Conservation (phyloP, 2,329 filamentous ascomycete genomes). For the Arachnomyces sp. region DNA sequence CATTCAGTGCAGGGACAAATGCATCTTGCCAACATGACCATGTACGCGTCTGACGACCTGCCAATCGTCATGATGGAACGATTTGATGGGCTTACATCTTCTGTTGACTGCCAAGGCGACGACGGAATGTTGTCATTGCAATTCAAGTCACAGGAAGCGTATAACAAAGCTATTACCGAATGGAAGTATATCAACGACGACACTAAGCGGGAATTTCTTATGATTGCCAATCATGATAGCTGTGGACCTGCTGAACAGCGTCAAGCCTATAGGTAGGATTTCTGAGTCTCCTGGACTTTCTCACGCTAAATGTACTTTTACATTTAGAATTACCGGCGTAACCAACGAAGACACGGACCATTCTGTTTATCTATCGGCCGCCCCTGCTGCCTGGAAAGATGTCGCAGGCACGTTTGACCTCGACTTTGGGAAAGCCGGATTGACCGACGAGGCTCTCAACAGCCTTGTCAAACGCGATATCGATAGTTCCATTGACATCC, state of each 20-base stretch:
- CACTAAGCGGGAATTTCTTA: conserved; percentile 17
- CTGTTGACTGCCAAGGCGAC: conserved; percentile 8
- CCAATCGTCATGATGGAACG: conserved; percentile 9
- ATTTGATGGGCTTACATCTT: conserved; percentile 7
- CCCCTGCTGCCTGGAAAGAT: conserved; percentile 10
- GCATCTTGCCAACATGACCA: conserved; percentile 9
- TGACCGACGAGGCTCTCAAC: background rate
- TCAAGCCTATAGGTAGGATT: conserved; percentile 17
- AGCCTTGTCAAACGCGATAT: conserved; percentile 8
- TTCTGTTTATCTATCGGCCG: conserved; percentile 10
- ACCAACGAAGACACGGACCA: conserved; percentile 11
- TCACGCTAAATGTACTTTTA: background rate
- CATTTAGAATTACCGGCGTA: background rate
- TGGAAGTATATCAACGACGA: conserved; percentile 22
- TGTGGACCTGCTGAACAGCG: conserved; percentile 20
- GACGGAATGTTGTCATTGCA: conserved; percentile 16
- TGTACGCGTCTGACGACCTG: conserved; percentile 9
- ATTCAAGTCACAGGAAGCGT: conserved; percentile 19
- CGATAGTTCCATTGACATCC: conserved; percentile 8
- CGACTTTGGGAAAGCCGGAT: conserved; percentile 11
- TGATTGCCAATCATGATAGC: conserved; percentile 24
- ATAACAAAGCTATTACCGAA: conserved; percentile 18
- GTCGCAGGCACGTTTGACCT: conserved; percentile 13
- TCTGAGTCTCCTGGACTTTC: no score
- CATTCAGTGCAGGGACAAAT: conserved; percentile 6